Evolutionary conservation across 2,329 filamentous ascomycete genomes (phyloP).

Genomic region (Xylaria sp.): DNA sequence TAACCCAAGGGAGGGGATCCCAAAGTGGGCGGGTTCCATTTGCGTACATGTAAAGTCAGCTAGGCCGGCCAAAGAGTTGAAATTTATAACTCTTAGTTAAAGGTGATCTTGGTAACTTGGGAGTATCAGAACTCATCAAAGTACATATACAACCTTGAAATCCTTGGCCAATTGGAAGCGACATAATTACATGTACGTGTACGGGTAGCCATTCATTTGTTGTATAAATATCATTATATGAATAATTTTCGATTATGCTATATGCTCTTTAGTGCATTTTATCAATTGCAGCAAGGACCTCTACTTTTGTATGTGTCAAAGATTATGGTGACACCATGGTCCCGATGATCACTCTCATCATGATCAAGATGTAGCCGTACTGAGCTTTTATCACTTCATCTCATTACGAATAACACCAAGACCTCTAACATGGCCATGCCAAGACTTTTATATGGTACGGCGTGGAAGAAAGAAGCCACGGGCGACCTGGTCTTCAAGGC

Average conservation of each 20-base stretch:
- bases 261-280: neutral
- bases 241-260: neutral
- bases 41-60: neutral
- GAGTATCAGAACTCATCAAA: too few relatives aligned
- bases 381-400: constrained; percentile 4
- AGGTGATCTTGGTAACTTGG: too few relatives aligned
- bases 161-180: too few relatives aligned
- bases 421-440: constrained; percentile 55
- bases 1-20: too few relatives aligned
- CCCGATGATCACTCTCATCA: constrained; percentile 14
- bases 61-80: neutral
- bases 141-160: too few relatives aligned
- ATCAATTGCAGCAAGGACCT: neutral
- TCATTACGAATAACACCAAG: constrained; percentile 12
- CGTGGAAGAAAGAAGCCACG: constrained; percentile 82
- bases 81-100: neutral
- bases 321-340: neutral
- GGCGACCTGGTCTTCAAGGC: constrained; percentile 74
- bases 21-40: too few relatives aligned
- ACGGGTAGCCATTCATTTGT: neutral
- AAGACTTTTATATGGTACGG: constrained; percentile 78
- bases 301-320: constrained; percentile 2
- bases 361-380: constrained; percentile 11
- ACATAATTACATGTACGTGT: too few relatives aligned
- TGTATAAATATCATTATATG: neutral